Evolutionary conservation across 305 asterid genomes (phyloP), one percentile per base, ranked within the genome.

Genomic region (Salvia sclarea): DNA sequence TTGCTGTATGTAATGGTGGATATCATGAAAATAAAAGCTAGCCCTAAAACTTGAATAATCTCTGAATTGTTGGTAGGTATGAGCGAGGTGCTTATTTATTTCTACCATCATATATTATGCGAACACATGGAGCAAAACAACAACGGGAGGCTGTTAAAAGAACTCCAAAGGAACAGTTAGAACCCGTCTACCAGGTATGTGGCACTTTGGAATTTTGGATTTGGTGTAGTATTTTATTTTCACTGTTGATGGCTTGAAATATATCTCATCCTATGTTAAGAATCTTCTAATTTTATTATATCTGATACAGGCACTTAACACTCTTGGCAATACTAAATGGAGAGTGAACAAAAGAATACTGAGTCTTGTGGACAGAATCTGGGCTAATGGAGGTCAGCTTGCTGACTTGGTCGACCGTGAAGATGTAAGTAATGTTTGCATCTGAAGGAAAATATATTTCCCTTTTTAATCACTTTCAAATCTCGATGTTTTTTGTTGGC

Each of bases 311-410:
- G 98, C 98, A 62, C 96, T 94, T 69, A 72, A 91, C 78, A 87
- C 95, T n/a, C 98, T 94, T 55, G 98, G 99, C 52, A 82, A 71
- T 79, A 91, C 98, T 52, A 94, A 87, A 75, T 94, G 99, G 99
- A 89, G 88, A 90, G 84, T 91, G 69, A 94, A 91, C 78, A 94
- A 83, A 80, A 89, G 87, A 83, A 78, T 91, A 55, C 84, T 94
- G 61, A 75, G 88, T 76, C 76, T 89, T 31, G 73, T 94, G 41
- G 98, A 91, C 76, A 84, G 99, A 79, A 84, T 94, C 65, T 94
- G 99, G 99, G 88, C 96, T 63, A 82, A 78, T 75, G 98, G 98
- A 57, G 98, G 98, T 13, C 79, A 85, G 61, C 78, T 94, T 67
- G 99, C 93, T 12, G 97, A 86, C 74, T 80, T 94, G 84, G 96